Conservation (phyloP, 805 yeast species). For the Pichia heedii region DNA sequence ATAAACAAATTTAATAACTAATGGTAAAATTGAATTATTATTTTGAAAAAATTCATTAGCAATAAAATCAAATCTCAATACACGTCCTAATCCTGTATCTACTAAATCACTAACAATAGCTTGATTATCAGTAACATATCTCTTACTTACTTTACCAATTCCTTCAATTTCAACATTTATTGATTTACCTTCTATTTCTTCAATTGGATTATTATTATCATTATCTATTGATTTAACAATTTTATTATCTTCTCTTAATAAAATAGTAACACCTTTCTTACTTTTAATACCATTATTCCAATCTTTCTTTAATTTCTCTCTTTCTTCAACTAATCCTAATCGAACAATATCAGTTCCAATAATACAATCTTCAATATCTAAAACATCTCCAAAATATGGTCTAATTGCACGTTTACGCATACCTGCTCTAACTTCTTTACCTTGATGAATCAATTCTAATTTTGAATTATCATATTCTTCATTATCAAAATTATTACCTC, state of each 20-base stretch:
- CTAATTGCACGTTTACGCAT: constrained; percentile 13
- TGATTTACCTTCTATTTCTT: constrained; percentile 26
- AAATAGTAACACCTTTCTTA: constrained; percentile 71
- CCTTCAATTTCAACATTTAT: constrained; percentile 16
- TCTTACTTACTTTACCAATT: constrained; percentile 34
- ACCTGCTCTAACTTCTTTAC: constrained; percentile 2
- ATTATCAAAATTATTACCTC: background rate
- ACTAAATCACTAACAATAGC: constrained; percentile 72
- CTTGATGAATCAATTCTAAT: constrained; percentile 7
- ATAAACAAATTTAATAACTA: constrained; percentile 73
- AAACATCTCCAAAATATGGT: constrained; percentile 49
- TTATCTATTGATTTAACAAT: constrained; percentile 20
- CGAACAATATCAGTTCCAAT: constrained; percentile 81
- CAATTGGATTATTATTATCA: constrained; percentile 29
- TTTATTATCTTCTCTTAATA: constrained; percentile 71
- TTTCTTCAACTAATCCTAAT: constrained; percentile 61
- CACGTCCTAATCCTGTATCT: constrained; percentile 35
- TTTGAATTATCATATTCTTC: constrained; percentile 2
- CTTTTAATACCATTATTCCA: constrained; percentile 23
- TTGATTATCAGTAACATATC: constrained; percentile 72
- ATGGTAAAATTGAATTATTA: constrained; percentile 82
- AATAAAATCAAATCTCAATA: constrained; percentile 67
- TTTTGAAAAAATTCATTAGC: constrained; percentile 97
- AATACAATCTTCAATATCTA: constrained; percentile 91
- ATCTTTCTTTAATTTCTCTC: constrained; percentile 41